phyloP scores from a whole-genome alignment of 345 rosid genomes.

The Eutrema japonicum region DNA sequence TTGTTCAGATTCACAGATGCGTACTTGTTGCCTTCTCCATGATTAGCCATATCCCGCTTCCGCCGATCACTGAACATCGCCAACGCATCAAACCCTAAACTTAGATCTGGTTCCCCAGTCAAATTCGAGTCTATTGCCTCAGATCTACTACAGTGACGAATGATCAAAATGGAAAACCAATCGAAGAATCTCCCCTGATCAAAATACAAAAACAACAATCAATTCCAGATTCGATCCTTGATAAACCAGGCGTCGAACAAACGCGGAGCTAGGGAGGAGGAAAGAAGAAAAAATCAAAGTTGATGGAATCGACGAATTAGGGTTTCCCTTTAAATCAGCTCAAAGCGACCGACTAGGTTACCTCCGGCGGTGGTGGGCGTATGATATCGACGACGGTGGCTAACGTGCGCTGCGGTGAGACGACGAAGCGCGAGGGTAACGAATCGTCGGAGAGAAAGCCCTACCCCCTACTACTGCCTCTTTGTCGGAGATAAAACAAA shows the following conservation, averaged over 20 bases:
- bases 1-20: conserved; percentile 86
- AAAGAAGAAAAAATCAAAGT: neutral
- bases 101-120: conserved; percentile 32
- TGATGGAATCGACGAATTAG: conserved; percentile 33
- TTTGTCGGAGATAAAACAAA: conserved; percentile 33
- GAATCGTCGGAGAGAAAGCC: conserved; percentile 46
- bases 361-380: conserved; percentile 46
- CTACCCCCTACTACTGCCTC: conserved; percentile 48
- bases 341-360: conserved; percentile 8
- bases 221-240: conserved; percentile 24
- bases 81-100: conserved; percentile 66
- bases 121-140: conserved; percentile 28
- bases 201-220: conserved; percentile 31
- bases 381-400: conserved; percentile 27
- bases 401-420: conserved; percentile 34
- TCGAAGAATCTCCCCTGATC: conserved; percentile 43
- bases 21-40: conserved; percentile 78
- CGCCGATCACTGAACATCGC: conserved; percentile 64
- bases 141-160: conserved; percentile 40
- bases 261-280: conserved; percentile 1
- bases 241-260: conserved; percentile 9
- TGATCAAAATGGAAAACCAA: conserved; percentile 33
- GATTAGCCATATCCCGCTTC: conserved; percentile 86
- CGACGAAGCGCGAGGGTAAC: conserved; percentile 43
- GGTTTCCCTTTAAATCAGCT: conserved; percentile 39